Conservation (phyloP, 345 rosid genomes). For the Eutrema japonicum region DNA sequence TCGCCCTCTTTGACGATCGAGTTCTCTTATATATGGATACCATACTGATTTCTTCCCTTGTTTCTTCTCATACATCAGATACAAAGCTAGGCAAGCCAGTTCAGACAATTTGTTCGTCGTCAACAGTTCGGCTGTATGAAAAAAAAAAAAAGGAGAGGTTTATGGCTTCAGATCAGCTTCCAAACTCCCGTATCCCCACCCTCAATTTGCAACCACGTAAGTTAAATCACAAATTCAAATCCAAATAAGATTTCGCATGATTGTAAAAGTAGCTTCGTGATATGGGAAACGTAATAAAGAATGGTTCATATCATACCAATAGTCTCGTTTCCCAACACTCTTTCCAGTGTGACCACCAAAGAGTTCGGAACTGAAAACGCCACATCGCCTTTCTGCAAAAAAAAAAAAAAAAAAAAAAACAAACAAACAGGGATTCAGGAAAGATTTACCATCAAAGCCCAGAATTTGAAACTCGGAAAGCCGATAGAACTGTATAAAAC, state of each 20-base stretch:
- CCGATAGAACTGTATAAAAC: neutral
- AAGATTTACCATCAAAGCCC: neutral
- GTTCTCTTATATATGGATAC: constrained; percentile 95
- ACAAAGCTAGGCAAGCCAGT: constrained; percentile 91
- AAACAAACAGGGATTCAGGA: neutral
- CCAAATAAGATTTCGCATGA: neutral
- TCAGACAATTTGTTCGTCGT: constrained; percentile 91
- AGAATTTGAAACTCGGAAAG: neutral
- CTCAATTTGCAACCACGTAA: constrained; percentile 2
- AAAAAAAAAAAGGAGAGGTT: constrained; percentile 3
- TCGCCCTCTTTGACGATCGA: constrained; percentile 96
- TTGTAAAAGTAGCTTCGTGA: neutral
- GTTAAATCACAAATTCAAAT: neutral
- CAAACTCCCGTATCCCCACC: neutral
- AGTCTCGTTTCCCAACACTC: constrained; percentile 94
- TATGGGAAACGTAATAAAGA: constrained; percentile 8
- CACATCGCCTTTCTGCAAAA: constrained; percentile 72
- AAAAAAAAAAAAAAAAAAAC: neutral
- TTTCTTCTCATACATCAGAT: constrained; percentile 97
- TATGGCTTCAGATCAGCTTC: constrained; percentile 11
- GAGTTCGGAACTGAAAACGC: constrained; percentile 88
- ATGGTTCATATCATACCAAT: constrained; percentile 76
- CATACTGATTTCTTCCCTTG: constrained; percentile 93
- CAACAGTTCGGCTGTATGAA: constrained; percentile 74
- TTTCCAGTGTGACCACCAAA: constrained; percentile 88